A percentile compares a stretch with the other conserved stretches of the same genome.
phyloP scores from a whole-genome alignment of 2,329 filamentous ascomycete species.

The Monosporascus sp. region DNA sequence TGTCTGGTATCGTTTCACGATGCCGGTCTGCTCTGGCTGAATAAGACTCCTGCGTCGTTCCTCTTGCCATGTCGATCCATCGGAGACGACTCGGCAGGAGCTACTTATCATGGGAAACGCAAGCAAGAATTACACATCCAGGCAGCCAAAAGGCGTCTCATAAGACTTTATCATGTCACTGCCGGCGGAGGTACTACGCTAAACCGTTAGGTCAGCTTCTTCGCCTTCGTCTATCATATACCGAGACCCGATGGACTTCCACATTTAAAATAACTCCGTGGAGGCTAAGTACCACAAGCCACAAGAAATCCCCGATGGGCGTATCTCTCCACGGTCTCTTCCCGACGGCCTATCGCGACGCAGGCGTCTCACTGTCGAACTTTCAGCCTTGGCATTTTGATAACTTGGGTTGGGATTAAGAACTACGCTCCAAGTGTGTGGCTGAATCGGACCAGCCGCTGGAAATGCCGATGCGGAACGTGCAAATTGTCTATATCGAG shows the following conservation, averaged over 20 bases:
- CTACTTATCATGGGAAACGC: neutral
- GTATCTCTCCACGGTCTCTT: neutral
- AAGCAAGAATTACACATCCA: neutral
- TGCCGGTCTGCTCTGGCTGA: neutral
- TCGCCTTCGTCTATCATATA: constrained; percentile 1
- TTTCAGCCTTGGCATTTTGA: neutral
- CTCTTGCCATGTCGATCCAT: neutral
- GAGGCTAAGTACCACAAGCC: neutral
- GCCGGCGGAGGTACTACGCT: constrained; percentile 5
- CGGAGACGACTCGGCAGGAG: neutral
- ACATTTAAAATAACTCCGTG: constrained; percentile 2
- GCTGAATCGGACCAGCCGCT: neutral
- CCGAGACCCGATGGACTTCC: constrained; percentile 6
- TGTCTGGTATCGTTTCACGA: constrained; percentile 3
- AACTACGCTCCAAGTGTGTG: neutral
- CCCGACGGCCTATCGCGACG: neutral
- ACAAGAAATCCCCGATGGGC: neutral
- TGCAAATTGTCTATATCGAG: neutral
- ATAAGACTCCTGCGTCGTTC: neutral
- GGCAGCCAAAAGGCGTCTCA: constrained; percentile 3
- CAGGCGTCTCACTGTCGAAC: neutral
- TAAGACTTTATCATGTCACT: constrained; percentile 1
- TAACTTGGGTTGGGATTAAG: neutral
- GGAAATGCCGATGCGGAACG: neutral
- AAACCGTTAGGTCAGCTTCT: constrained; percentile 7